Evolutionary conservation across 306 rosid species (phyloP), one percentile per base, ranked within the genome.

Genomic region (Malus sylvestris): DNA sequence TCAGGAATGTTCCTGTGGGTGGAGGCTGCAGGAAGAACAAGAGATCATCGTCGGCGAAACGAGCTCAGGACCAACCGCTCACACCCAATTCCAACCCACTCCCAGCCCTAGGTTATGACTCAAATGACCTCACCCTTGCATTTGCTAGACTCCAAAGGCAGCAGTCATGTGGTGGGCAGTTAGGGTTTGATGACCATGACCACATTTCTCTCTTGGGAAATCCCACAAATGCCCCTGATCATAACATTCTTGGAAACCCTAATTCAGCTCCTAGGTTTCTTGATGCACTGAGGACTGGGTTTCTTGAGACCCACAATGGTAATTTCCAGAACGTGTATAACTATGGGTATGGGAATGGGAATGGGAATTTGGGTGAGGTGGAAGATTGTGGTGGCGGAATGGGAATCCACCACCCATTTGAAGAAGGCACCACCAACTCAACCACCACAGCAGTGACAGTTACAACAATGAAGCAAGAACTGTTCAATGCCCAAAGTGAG

Each of bases 1-100:
- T 95, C 64, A 89, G 99, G 75, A 95, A 95, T 83, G 96, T 95
- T 83, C 99, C 99, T 15, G 97, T 95, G 63, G 99, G 99, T 67
- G 99, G 99, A 66, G 97, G 97, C 4, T 95, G 97, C 87, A 83
- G 99, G 85, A 95, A 92, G 88, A 95, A 95, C 91, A 93, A 87
- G 67, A 88, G 97, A 55, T 85, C 88, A 44, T 79, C 86, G 8
- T 79, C 86, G 4, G 68, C 95, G 18, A 91, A 81, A 74, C 84
- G 90, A 40, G 33, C 60, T 19, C 96, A 88, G 77, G 97, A 93
- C 80, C 93, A 89, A 71, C 20, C 83, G 23, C 85, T 86, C 81
- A 68, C 78, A 10, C 80, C 90, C 59, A 89, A 83, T 76, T 76
- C 78, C 71, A 88, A 88, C 76, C 74, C 70, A 38, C 67, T 82